A percentile compares a stretch with the other conserved stretches of the same genome.
These are phyloP conservation scores for Cajanus cajan DNA, from an alignment of 306 rosid species.

Conservation along the genomic window DNA sequence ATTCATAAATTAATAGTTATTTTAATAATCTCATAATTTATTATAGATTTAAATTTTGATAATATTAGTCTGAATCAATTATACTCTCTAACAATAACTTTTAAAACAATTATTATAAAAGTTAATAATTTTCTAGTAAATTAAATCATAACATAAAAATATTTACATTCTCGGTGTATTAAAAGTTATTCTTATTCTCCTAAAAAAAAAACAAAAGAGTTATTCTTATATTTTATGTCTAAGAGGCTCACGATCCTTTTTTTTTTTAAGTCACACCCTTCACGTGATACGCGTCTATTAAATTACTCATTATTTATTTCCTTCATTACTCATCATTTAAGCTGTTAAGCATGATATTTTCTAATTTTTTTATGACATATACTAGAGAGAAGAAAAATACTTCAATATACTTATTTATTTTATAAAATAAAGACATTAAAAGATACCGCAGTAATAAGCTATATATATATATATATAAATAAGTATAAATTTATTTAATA, in stretches of 20 bases:
- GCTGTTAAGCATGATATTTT: neutral
- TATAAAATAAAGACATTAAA: too few relatives aligned
- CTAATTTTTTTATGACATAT: neutral
- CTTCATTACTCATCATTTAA: neutral
- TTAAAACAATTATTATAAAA: neutral
- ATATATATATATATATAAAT: too few relatives aligned
- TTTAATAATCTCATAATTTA: neutral
- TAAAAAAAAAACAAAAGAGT: too few relatives aligned
- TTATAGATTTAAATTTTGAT: neutral
- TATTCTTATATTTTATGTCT: neutral
- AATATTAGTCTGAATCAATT: neutral
- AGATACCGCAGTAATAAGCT: too few relatives aligned
- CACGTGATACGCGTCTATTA: neutral
- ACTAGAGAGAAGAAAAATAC: too few relatives aligned
- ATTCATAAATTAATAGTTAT: neutral
- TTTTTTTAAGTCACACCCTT: neutral
- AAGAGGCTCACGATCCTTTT: neutral
- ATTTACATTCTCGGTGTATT: neutral
- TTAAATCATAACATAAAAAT: neutral
- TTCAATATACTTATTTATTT: too few relatives aligned
- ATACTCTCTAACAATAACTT: neutral
- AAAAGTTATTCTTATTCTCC: neutral
- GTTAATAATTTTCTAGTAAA: neutral
- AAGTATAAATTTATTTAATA: too few relatives aligned
- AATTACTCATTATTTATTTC: neutral